Percentiles rank a stretch among this genome's conserved stretches.
These are phyloP conservation scores for Pestalotiopsis sp. DNA, from an alignment of 2,329 filamentous ascomycete species.

Conservation along the genomic window DNA sequence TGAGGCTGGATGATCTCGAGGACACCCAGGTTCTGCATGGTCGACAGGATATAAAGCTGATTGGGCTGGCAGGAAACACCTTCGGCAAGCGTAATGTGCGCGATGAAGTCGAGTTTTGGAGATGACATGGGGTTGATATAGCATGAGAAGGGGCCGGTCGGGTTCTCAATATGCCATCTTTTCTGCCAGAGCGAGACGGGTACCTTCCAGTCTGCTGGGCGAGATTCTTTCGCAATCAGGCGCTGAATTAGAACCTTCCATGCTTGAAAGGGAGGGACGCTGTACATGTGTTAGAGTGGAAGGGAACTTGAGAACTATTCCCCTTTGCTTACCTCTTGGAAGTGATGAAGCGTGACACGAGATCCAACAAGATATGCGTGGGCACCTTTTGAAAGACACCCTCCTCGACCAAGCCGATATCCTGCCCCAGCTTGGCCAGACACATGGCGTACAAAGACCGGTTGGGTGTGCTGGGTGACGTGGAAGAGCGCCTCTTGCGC, in stretches of 20 bases:
- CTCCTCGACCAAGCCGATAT: slow-evolving; percentile 3
- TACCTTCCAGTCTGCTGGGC: not conserved
- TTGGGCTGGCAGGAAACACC: slow-evolving; percentile 25
- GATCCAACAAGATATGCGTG: not conserved
- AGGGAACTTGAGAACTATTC: not conserved
- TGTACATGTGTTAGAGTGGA: not conserved
- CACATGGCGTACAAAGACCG: slow-evolving; percentile 4
- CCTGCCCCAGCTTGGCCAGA: not conserved
- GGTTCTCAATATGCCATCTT: not conserved
- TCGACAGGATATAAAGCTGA: slow-evolving; percentile 43
- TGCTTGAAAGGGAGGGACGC: not conserved
- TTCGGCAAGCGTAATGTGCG: slow-evolving; percentile 27
- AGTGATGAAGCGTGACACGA: not conserved
- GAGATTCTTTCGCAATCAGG: not conserved
- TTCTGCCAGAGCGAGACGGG: not conserved
- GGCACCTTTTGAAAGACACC: not conserved
- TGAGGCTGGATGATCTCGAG: slow-evolving; percentile 48
- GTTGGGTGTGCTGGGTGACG: not conserved
- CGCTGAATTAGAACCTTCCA: slow-evolving; percentile 2
- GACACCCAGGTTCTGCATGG: slow-evolving; percentile 49
- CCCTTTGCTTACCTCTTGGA: not conserved
- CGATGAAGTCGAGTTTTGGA: slow-evolving; percentile 31
- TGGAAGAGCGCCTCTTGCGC: not conserved
- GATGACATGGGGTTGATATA: slow-evolving; percentile 43
- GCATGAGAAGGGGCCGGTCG: slow-evolving; percentile 26